These are phyloP conservation scores for Globisporangium recalcitrans DNA, from an alignment of 352 stramenopile genomes.

Conservation along the genomic window DNA sequence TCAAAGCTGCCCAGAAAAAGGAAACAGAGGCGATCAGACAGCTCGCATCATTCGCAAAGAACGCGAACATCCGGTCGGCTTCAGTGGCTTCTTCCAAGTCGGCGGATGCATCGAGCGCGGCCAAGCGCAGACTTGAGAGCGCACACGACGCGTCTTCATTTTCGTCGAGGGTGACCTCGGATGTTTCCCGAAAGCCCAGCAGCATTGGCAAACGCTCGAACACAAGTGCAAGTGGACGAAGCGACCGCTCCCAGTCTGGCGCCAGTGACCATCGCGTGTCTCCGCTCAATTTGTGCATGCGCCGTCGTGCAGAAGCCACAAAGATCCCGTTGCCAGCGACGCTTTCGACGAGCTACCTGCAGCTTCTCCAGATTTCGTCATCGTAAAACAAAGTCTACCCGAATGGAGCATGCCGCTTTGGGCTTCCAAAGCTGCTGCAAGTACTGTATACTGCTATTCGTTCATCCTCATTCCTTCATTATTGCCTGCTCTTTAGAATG, in stretches of 20 bases:
- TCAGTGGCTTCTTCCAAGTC: background rate
- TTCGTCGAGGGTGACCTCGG: background rate
- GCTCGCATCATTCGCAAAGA: constrained; percentile 29
- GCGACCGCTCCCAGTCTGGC: background rate
- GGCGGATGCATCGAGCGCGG: background rate
- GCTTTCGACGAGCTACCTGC: constrained; percentile 13
- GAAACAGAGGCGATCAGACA: constrained; percentile 43
- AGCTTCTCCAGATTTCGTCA: background rate
- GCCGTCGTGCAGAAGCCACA: constrained; percentile 22
- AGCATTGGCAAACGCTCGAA: constrained; percentile 5
- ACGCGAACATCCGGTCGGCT: background rate
- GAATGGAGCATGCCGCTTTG: no score
- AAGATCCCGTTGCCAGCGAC: constrained; percentile 33
- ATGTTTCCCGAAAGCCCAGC: background rate
- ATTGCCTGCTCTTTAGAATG: constrained; percentile 19
- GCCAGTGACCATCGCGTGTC: background rate
- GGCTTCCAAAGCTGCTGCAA: no score
- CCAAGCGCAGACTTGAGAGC: constrained; percentile 11
- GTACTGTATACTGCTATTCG: background rate
- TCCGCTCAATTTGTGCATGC: constrained; percentile 11
- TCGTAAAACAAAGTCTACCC: background rate
- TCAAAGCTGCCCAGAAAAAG: constrained; percentile 28
- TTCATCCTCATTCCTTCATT: background rate
- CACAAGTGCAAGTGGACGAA: background rate
- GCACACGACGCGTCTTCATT: background rate